phyloP scores from a whole-genome alignment of 78 protist species.

The Isochrysis galbana region DNA sequence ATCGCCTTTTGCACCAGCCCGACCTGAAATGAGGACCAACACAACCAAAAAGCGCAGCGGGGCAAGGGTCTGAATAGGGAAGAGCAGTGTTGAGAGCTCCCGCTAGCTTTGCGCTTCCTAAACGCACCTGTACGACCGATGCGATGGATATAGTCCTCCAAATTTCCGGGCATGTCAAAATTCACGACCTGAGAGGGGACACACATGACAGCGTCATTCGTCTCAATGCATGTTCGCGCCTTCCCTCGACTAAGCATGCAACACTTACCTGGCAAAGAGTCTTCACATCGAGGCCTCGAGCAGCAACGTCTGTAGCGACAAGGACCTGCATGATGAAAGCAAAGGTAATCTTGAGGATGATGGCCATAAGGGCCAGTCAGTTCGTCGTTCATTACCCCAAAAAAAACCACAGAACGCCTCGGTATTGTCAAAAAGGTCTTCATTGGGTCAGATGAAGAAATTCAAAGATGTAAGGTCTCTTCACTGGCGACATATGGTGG shows the following conservation, averaged over 20 bases:
- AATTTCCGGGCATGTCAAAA: background rate
- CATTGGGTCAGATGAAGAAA: too few species aligned
- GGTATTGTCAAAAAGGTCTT: too few species aligned
- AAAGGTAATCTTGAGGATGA: background rate
- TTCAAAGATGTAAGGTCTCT: too few species aligned
- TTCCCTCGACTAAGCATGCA: too few species aligned
- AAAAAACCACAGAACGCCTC: too few species aligned
- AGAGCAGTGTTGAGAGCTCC: background rate
- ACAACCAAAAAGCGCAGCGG: background rate
- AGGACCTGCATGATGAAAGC: background rate
- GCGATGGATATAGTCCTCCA: background rate
- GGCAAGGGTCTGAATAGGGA: background rate
- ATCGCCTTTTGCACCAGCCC: background rate
- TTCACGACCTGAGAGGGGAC: background rate
- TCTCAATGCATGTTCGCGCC: too few species aligned
- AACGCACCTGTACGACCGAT: background rate
- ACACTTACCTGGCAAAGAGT: slow-evolving; percentile 46
- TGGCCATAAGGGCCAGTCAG: background rate
- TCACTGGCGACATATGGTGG: too few species aligned
- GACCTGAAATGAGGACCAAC: background rate
- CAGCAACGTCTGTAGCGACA: slow-evolving; percentile 5
- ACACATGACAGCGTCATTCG: too few species aligned
- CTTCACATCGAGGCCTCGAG: background rate
- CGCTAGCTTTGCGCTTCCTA: background rate
- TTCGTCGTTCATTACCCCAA: too few species aligned